Evolutionary conservation across 352 stramenopile genomes (phyloP).

Genomic region (Pythium periplocum): DNA sequence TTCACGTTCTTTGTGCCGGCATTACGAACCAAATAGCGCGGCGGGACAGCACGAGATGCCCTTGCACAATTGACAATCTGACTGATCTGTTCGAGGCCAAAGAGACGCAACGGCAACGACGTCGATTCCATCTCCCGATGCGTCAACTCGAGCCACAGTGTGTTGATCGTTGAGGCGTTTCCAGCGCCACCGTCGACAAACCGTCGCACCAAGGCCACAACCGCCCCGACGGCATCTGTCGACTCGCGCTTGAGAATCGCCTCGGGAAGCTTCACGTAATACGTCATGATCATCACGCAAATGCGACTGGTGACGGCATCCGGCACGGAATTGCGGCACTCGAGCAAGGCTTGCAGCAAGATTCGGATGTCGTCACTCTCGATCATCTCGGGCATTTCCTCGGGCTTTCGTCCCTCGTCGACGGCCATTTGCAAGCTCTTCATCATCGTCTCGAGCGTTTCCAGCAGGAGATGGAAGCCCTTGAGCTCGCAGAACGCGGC

Average conservation of each 20-base stretch:
- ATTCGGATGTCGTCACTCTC: conserved; percentile 80
- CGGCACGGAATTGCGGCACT: conserved; percentile 62
- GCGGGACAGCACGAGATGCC: conserved; percentile 79
- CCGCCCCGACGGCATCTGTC: conserved; percentile 71
- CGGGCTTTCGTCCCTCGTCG: conserved; percentile 11
- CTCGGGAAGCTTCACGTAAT: conserved; percentile 74
- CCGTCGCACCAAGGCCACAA: conserved; percentile 75
- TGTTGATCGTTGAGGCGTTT: conserved; percentile 49
- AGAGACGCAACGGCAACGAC: conserved; percentile 91
- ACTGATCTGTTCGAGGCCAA: conserved; percentile 92
- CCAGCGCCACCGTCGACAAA: conserved; percentile 66
- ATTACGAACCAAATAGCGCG: conserved; percentile 83
- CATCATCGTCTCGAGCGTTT: conserved; percentile 69
- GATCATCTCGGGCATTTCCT: conserved; percentile 37
- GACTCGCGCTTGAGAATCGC: conserved; percentile 83
- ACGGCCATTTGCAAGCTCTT: conserved; percentile 21
- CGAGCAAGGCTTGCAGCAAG: conserved; percentile 71
- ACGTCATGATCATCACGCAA: conserved; percentile 76
- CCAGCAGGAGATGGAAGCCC: conserved; percentile 68
- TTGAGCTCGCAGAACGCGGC: conserved; percentile 77
- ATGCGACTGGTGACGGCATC: conserved; percentile 59
- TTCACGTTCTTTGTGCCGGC: conserved; percentile 92
- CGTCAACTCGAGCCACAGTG: conserved; percentile 79
- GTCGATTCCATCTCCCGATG: conserved; percentile 87
- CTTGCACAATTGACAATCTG: conserved; percentile 89